phyloP scores from a whole-genome alignment of 129 eudicot genomes.

The Centrapalus pauciflorus region DNA sequence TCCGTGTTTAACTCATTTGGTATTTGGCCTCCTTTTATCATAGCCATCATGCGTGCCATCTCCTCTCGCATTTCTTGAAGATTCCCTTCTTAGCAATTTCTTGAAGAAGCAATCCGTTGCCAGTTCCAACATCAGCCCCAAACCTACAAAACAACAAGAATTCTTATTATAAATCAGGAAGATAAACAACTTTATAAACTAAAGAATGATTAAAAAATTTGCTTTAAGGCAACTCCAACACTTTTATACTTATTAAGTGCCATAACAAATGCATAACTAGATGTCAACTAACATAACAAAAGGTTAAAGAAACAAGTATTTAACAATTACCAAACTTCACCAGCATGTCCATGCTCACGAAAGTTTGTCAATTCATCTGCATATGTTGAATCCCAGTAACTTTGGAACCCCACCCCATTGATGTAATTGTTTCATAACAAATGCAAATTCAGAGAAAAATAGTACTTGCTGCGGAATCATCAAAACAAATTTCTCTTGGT shows the following conservation, averaged over 20 bases:
- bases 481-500: not conserved
- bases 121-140: constrained; percentile 99
- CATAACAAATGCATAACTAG: not conserved
- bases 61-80: no score
- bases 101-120: constrained; percentile 96
- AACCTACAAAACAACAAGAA: constrained; percentile 52
- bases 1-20: no score
- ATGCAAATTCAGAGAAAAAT: constrained; percentile 6
- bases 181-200: not conserved
- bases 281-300: not conserved
- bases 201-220: not conserved
- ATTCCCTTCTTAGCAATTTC: constrained; percentile 95
- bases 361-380: constrained; percentile 87
- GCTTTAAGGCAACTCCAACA: not conserved
- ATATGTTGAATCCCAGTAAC: constrained; percentile 93
- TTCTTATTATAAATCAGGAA: not conserved
- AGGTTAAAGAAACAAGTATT: constrained; percentile 4
- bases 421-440: constrained; percentile 54
- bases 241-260: not conserved
- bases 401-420: constrained; percentile 96
- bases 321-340: constrained; percentile 80
- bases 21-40: no score
- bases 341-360: constrained; percentile 96
- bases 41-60: no score
- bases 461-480: not conserved